Conservation (phyloP, 2,329 filamentous ascomycete species). For the Fusarium ramigenum region DNA sequence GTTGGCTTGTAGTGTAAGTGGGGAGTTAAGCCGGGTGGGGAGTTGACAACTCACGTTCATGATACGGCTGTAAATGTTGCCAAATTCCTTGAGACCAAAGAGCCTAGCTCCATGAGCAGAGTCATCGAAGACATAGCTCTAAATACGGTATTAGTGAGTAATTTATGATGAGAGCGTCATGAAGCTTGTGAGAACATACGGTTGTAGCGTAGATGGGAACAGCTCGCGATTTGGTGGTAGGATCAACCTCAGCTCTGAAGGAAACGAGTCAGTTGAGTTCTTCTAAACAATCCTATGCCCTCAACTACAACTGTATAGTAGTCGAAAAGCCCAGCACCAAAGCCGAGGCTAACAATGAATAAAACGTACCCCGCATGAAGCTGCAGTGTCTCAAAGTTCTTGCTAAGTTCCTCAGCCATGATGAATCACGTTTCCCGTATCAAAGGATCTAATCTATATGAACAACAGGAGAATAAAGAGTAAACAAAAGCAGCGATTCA, state of each 20-base stretch:
- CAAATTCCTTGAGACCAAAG: constrained; percentile 95
- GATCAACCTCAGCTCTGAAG: constrained; percentile 79
- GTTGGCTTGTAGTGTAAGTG: constrained; percentile 70
- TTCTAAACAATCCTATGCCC: not conserved
- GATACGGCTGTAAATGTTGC: constrained; percentile 97
- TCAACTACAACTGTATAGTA: not conserved
- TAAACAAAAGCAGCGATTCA: not conserved
- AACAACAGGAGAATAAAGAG: not conserved
- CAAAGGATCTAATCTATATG: not conserved
- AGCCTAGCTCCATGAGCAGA: constrained; percentile 94
- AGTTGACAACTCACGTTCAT: constrained; percentile 74
- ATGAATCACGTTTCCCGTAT: constrained; percentile 15
- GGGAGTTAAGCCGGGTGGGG: not conserved
- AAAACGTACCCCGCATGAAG: constrained; percentile 79
- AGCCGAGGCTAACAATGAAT: not conserved
- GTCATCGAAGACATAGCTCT: constrained; percentile 95
- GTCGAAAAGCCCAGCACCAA: constrained; percentile 24
- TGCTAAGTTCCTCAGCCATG: constrained; percentile 57
- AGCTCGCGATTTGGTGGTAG: constrained; percentile 84
- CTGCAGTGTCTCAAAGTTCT: constrained; percentile 85
- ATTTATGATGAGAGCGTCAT: not conserved
- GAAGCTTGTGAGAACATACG: constrained; percentile 45
- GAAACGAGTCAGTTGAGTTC: constrained; percentile 12
- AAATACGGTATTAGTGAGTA: not conserved
- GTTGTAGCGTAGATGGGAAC: constrained; percentile 96